Evolutionary conservation across 2,329 filamentous ascomycete species (phyloP), one percentile per base, ranked within the genome.

Genomic region (Aotearoamyces nothofagi): DNA sequence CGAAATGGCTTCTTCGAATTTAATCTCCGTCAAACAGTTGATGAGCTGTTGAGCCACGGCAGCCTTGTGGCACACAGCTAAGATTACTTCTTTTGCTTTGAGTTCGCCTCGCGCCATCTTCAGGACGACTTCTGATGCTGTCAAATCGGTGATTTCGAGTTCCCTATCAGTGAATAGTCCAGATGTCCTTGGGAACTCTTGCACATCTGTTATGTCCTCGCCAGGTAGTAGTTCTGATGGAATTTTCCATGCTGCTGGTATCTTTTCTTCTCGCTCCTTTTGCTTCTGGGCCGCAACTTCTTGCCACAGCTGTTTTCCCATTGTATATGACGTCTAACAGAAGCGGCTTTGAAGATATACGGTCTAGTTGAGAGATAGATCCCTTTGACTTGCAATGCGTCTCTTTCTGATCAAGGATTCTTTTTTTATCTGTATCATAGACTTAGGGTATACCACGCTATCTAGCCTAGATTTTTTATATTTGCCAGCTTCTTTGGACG

Each of bases 11-110:
- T 40, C 36, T 5, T 5, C 7, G 39, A 69, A 66, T 34, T 66
- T 58, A 2, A 68, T 55, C 33, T 67, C 63, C 1, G 53, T 57
- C 15, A 59, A 40, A 27, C 54, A 60, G 28, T 56, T 55, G 5
- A 52, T 53, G 26, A 60, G 45, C 38, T 65, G 61, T 23, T 63
- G 60, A 2, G 58, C 60, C 22, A 65, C 54, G 1, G 59, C 56
- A 2, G 60, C 60, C 5, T 61, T 50, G 39, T 64, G 63, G 36
- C 58, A 61, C 39, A 65, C 64, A 10, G 60, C 61, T 4, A 46
- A 46, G 1, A 54, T 46, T 2, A 64, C 54, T 11, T 56, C 53
- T 22, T 44, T 37, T 1, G 47, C 44, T 3, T 38, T 48, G 16
- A 41, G 34, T 6, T 22, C 35, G 3, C 36, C 25, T 3, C 26